These are phyloP conservation scores for Pleurotus tuber-regium DNA, from an alignment of 768 basidiomycete genomes.

Conservation along the genomic window DNA sequence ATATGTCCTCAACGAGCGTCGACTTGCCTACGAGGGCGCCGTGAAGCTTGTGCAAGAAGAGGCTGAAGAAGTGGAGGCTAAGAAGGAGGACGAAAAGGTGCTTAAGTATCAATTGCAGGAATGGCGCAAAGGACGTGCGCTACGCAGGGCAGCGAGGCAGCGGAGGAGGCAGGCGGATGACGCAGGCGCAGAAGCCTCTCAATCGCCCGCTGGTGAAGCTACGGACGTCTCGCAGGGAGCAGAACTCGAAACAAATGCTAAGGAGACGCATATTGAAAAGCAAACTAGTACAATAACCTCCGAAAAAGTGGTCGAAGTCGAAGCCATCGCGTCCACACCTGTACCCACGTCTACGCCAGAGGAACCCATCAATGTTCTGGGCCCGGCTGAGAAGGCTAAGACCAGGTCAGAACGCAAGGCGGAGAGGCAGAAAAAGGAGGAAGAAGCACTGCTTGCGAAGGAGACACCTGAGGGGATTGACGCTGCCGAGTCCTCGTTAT, in stretches of 20 bases:
- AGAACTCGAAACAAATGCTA: neutral
- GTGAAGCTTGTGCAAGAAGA: slow-evolving; percentile 37
- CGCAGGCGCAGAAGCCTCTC: slow-evolving; percentile 3
- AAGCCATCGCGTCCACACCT: neutral
- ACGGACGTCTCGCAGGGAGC: neutral
- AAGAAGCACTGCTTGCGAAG: slow-evolving; percentile 17
- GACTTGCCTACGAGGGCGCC: slow-evolving; percentile 80
- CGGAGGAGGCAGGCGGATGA: neutral
- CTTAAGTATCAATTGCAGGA: slow-evolving; percentile 22
- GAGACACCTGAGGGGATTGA: slow-evolving; percentile 11
- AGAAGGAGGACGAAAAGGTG: slow-evolving; percentile 24
- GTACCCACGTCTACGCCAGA: neutral
- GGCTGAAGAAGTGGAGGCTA: slow-evolving; percentile 22
- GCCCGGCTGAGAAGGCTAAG: neutral
- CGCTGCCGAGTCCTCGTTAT: slow-evolving; percentile 4
- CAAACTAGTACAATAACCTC: neutral
- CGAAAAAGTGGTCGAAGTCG: neutral
- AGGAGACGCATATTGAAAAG: neutral
- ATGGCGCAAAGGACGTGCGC: slow-evolving; percentile 19
- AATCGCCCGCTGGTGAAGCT: neutral
- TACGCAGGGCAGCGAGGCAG: slow-evolving; percentile 9
- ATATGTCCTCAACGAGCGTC: slow-evolving; percentile 85
- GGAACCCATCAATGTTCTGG: neutral
- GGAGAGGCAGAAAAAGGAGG: neutral
- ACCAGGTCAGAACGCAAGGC: neutral